Evolutionary conservation across 164 flowering plant genomes (phyloP).

Genomic region (Chimonanthus praecox): DNA sequence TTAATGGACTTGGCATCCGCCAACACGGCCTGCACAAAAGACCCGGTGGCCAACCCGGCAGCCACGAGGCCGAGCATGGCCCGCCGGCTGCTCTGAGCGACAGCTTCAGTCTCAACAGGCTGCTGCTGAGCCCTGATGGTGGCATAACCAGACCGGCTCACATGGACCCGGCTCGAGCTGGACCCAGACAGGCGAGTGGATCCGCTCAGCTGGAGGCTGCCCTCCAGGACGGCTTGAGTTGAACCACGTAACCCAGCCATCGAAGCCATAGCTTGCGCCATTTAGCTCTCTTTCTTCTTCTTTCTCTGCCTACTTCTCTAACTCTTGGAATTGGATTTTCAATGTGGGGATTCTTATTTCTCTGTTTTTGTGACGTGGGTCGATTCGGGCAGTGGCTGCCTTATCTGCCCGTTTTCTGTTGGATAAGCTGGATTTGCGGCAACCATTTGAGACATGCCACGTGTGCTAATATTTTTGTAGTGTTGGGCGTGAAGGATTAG

Average conservation of each 20-base stretch:
- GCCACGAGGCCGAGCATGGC: constrained; percentile 75
- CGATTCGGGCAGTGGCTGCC: constrained; percentile 20
- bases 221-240: constrained; percentile 68
- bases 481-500: constrained; percentile 27
- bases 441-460: constrained; percentile 27
- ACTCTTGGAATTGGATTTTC: too few relatives aligned
- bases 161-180: constrained; percentile 24
- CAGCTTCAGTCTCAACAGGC: constrained; percentile 28
- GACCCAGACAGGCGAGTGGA: constrained; percentile 36
- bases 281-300: constrained; percentile 13
- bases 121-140: constrained; percentile 56
- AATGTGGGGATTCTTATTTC: constrained; percentile 17
- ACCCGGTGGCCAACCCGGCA: constrained; percentile 57
- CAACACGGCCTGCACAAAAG: constrained; percentile 64
- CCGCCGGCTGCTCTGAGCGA: constrained; percentile 63
- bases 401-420: constrained; percentile 32
- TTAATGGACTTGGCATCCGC: constrained; percentile 72
- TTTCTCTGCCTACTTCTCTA: too few relatives aligned
- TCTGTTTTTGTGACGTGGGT: constrained; percentile 31
- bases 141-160: constrained; percentile 27
- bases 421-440: constrained; percentile 39
- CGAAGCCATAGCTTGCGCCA: constrained; percentile 95
- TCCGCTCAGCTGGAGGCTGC: constrained; percentile 53
- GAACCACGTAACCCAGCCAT: constrained; percentile 70
- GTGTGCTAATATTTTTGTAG: constrained; percentile 11